Conservation (phyloP, 495 filamentous ascomycete species). For the Collariella sp. region DNA sequence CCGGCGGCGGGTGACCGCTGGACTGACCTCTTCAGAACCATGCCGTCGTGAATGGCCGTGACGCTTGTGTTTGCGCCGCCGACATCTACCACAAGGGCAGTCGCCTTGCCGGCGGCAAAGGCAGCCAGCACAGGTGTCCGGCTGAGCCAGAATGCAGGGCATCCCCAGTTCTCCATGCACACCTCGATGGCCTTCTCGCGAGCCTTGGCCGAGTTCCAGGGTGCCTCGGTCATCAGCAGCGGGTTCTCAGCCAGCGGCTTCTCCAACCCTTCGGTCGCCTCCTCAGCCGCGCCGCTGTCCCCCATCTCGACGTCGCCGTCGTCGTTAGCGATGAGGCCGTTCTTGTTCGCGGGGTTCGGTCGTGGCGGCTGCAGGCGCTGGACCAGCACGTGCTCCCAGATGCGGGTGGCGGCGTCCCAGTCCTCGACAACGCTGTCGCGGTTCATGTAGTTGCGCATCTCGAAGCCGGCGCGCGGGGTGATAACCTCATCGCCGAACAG, state of each 20-base stretch:
- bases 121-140: constrained; percentile 48
- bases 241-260: constrained; percentile 81
- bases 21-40: constrained; percentile 83
- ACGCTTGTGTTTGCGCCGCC: constrained; percentile 87
- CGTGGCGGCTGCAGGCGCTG: constrained; percentile 67
- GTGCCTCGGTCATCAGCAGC: constrained; percentile 85
- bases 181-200: constrained; percentile 89
- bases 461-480: constrained; percentile 61
- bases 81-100: constrained; percentile 83
- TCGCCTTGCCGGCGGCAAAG: constrained; percentile 86
- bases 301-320: constrained; percentile 45
- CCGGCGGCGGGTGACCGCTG: constrained; percentile 77
- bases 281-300: constrained; percentile 49
- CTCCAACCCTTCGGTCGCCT: constrained; percentile 53
- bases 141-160: constrained; percentile 85
- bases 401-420: constrained; percentile 81
- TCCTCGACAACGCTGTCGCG: constrained; percentile 89
- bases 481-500: constrained; percentile 84
- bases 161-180: constrained; percentile 91
- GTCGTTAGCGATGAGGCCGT: constrained; percentile 53
- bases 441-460: constrained; percentile 82
- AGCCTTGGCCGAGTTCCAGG: constrained; percentile 81
- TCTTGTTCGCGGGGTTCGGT: constrained; percentile 55
- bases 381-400: constrained; percentile 73
- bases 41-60: constrained; percentile 86